phyloP scores from a whole-genome alignment of 1,284 basidiomycete genomes.

The Coniophora puteana region DNA sequence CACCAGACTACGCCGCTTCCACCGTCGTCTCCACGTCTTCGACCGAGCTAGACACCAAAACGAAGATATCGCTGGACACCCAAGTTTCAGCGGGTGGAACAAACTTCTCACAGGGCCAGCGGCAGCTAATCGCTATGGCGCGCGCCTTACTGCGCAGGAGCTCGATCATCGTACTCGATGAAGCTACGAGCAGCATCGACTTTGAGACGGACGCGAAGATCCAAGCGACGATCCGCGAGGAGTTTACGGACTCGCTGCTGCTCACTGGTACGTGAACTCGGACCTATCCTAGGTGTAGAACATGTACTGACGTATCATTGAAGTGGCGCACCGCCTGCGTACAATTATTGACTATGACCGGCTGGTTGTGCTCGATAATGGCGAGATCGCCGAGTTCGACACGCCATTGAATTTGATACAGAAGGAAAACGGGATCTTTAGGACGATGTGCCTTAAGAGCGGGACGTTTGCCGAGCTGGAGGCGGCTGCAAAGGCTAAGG shows the following conservation, averaged over 20 bases:
- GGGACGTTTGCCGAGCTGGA: slow-evolving; percentile 48
- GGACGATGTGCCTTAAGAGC: slow-evolving; percentile 51
- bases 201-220: slow-evolving; percentile 78
- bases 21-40: slow-evolving; percentile 35
- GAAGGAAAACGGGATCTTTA: slow-evolving; percentile 48
- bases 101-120: slow-evolving; percentile 84
- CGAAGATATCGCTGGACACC: slow-evolving; percentile 61
- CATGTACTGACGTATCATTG: background rate
- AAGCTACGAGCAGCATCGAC: slow-evolving; percentile 76
- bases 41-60: slow-evolving; percentile 50
- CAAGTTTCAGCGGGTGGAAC: slow-evolving; percentile 76
- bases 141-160: slow-evolving; percentile 74
- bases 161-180: slow-evolving; percentile 80
- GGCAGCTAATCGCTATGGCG: slow-evolving; percentile 80
- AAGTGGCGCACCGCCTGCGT: slow-evolving; percentile 67
- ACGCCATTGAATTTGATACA: slow-evolving; percentile 51
- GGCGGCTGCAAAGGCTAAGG: slow-evolving; percentile 28
- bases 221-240: slow-evolving; percentile 76
- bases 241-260: slow-evolving; percentile 63
- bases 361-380: slow-evolving; percentile 79
- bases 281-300: slow-evolving; percentile 3
- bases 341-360: slow-evolving; percentile 80
- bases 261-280: slow-evolving; percentile 43
- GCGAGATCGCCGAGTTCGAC: slow-evolving; percentile 58
- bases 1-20: slow-evolving; percentile 35